phyloP scores from a whole-genome alignment of 805 yeast species.

The Kurtzmaniella fragi region DNA sequence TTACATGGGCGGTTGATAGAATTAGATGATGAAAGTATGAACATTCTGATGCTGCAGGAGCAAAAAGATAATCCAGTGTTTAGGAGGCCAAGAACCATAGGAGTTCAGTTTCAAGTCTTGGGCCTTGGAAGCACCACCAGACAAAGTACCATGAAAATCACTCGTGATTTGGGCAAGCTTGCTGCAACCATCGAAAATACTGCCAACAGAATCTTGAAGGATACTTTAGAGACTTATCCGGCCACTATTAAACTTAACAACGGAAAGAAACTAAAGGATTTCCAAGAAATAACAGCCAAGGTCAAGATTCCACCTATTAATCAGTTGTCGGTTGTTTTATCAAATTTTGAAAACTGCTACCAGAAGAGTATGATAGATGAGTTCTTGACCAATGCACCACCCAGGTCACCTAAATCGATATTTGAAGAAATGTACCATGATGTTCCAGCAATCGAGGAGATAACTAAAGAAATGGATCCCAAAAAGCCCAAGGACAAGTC shows the following conservation, averaged over 20 bases:
- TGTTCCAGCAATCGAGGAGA: slow-evolving; percentile 2
- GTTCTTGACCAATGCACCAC: slow-evolving; percentile 12
- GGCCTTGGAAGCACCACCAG: slow-evolving; percentile 26
- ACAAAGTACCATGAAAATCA: slow-evolving; percentile 36
- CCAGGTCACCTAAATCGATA: neutral
- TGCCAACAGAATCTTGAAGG: slow-evolving; percentile 38
- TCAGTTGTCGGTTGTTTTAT: slow-evolving; percentile 46
- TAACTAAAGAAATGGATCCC: neutral
- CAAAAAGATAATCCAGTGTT: slow-evolving; percentile 18
- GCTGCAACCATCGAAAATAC: slow-evolving; percentile 18
- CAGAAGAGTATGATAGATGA: slow-evolving; percentile 29
- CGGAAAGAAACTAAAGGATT: slow-evolving; percentile 13
- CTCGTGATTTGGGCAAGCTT: slow-evolving; percentile 33
- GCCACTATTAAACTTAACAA: slow-evolving; percentile 18
- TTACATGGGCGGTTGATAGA: slow-evolving; percentile 66
- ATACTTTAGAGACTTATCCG: slow-evolving; percentile 23
- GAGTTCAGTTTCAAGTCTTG: slow-evolving; percentile 29
- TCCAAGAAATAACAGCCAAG: slow-evolving; percentile 11
- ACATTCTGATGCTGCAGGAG: slow-evolving; percentile 19
- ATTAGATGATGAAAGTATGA: slow-evolving; percentile 57
- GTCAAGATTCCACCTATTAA: slow-evolving; percentile 38
- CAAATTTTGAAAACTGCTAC: slow-evolving; percentile 47
- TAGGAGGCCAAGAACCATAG: slow-evolving; percentile 53
- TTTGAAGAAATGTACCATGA: slow-evolving; percentile 1
- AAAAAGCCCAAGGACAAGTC: neutral